These are phyloP conservation scores for Austroboletus eburneus DNA, from an alignment of 768 basidiomycete genomes.

Conservation along the genomic window DNA sequence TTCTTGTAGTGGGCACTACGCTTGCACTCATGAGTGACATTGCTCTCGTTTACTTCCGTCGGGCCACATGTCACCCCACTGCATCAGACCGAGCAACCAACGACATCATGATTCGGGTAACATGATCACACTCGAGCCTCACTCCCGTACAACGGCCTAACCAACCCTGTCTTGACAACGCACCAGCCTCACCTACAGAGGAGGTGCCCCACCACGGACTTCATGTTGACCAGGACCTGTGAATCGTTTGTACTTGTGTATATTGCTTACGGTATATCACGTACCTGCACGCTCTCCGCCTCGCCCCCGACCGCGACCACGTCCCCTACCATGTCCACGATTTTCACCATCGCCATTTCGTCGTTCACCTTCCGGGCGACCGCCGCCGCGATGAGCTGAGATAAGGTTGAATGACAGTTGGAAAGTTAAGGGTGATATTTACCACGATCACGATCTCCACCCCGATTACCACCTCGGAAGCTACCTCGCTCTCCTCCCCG, in stretches of 20 bases:
- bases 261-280: constrained; percentile 7
- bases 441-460: constrained; percentile 19
- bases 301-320: constrained; percentile 45
- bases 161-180: background rate
- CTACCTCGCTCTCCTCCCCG: constrained; percentile 36
- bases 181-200: constrained; percentile 8
- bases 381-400: constrained; percentile 16
- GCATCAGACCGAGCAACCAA: too few species aligned
- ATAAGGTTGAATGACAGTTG: background rate
- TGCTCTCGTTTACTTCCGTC: too few species aligned
- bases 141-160: background rate
- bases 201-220: constrained; percentile 14
- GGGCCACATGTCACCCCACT: too few species aligned
- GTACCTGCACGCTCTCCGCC: constrained; percentile 37
- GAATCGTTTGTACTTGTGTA: background rate
- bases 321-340: constrained; percentile 38
- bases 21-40: too few species aligned
- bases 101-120: background rate
- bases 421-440: constrained; percentile 3
- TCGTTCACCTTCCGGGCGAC: constrained; percentile 40
- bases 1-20: too few species aligned
- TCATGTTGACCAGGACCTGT: constrained; percentile 23
- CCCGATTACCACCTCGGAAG: constrained; percentile 33
- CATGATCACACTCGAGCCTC: background rate
- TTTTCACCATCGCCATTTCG: constrained; percentile 41